Base-by-base conservation (phyloP, 108 stramenopile species). In the Bacterosira constricta region DNA sequence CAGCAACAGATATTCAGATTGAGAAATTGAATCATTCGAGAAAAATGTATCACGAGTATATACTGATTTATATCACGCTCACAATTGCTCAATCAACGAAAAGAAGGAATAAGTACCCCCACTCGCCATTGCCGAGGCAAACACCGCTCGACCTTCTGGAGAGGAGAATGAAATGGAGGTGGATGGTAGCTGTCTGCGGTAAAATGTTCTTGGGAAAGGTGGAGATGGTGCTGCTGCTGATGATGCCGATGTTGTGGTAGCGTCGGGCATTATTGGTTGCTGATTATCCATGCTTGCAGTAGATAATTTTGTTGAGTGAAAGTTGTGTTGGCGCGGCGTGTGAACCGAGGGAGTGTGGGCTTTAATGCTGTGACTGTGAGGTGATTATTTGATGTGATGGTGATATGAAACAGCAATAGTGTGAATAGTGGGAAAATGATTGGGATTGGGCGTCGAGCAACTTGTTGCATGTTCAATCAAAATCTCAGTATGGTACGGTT, bases 151-250 rank as follows among this genome's bases (percentile, higher is more conserved):
- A 26, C 92, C 95, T 56, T 75, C 37, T 10, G 44, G 38, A 1
- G 89, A 88, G 0, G 86, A 79, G 49, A 96, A 87, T 4, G 91
- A 89, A 8, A 80, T 77, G 21, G 86, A 87, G 6, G 83, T 84
- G 9, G 65, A 59, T 10, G 91, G 91, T 8, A 93, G 53, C 1
- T 65, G 36, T 50, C 89, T 53, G 15, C 85, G 69, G 44, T 90
- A 90, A 55, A 90, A 88, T 18, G 89, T 76, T 62, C 17, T 58
- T 31, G 68, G 12, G 21, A 47, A 34, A 44, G 1, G 42, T 42
- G 41, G 17, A 6, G 41, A 11, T n/a, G 8, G 1, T n/a, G 41
- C 2, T n/a, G 41, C 12, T 1, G 41, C 6, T 9, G 41, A 42
- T n/a, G 41, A 6, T n/a, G 41, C 2, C 9, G 41, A 42, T 9